Conservation (phyloP, 257 asterid species). For the Eucommia ulmoides region DNA sequence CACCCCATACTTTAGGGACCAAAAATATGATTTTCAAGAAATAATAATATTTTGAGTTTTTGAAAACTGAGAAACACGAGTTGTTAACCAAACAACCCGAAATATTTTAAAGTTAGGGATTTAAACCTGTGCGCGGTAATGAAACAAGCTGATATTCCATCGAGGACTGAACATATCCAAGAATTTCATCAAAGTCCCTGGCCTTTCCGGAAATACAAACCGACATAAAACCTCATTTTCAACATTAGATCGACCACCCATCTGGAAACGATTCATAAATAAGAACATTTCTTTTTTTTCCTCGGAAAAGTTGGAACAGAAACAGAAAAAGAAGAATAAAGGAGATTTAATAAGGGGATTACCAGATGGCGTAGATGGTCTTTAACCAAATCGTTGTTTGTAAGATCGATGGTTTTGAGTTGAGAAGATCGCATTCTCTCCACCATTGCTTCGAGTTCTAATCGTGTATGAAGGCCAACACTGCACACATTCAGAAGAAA, state of each 20-base stretch:
- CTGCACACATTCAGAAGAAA: conserved; percentile 17
- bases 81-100: background rate
- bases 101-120: conserved; percentile 5
- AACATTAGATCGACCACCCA: conserved; percentile 84
- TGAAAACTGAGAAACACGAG: background rate
- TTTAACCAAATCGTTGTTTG: conserved; percentile 81
- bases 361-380: conserved; percentile 94
- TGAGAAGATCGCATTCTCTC: conserved; percentile 40
- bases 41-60: no score
- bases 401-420: conserved; percentile 53
- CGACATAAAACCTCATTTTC: conserved; percentile 80
- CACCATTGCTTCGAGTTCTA: conserved; percentile 63
- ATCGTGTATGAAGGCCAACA: conserved; percentile 77
- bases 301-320: background rate
- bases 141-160: conserved; percentile 95
- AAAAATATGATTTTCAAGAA: no score
- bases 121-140: conserved; percentile 82
- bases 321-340: background rate
- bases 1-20: no score
- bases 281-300: background rate
- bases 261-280: conserved; percentile 31
- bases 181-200: conserved; percentile 82
- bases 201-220: conserved; percentile 81
- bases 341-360: conserved; percentile 8
- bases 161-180: conserved; percentile 85